These are phyloP conservation scores for Coprinopsis cinerea DNA, from an alignment of 768 basidiomycete genomes.

Conservation along the genomic window DNA sequence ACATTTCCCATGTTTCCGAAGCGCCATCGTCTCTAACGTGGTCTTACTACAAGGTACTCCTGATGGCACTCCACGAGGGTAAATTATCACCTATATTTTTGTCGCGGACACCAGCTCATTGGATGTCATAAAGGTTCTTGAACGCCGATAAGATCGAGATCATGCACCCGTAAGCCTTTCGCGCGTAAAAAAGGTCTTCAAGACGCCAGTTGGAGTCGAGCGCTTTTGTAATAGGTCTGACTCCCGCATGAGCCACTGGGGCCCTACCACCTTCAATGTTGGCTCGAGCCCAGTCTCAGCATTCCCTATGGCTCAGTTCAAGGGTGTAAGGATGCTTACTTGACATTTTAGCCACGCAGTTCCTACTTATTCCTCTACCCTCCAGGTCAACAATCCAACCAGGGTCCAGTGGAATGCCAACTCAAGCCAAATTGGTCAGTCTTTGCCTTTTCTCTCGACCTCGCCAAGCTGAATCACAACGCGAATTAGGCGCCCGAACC, in stretches of 20 bases:
- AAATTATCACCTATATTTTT: not conserved
- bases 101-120: not conserved
- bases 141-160: conserved; percentile 46
- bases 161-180: conserved; percentile 36
- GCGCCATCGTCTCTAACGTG: not conserved
- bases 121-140: conserved; percentile 28
- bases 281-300: conserved; percentile 31
- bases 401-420: conserved; percentile 37
- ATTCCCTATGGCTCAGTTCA: conserved; percentile 51
- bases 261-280: conserved; percentile 40
- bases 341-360: not conserved
- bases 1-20: not conserved
- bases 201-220: no score
- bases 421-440: conserved; percentile 35
- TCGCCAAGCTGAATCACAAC: not conserved
- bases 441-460: not conserved
- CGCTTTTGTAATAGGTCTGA: conserved; percentile 30
- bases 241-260: conserved; percentile 40
- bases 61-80: conserved; percentile 42
- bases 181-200: not conserved
- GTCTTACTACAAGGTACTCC: conserved; percentile 31
- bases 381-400: conserved; percentile 38
- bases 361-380: not conserved
- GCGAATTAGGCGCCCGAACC: conserved; percentile 35
- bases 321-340: conserved; percentile 20